These are phyloP conservation scores for Solanum sitiens DNA, from an alignment of 257 asterid genomes.

Conservation along the genomic window DNA sequence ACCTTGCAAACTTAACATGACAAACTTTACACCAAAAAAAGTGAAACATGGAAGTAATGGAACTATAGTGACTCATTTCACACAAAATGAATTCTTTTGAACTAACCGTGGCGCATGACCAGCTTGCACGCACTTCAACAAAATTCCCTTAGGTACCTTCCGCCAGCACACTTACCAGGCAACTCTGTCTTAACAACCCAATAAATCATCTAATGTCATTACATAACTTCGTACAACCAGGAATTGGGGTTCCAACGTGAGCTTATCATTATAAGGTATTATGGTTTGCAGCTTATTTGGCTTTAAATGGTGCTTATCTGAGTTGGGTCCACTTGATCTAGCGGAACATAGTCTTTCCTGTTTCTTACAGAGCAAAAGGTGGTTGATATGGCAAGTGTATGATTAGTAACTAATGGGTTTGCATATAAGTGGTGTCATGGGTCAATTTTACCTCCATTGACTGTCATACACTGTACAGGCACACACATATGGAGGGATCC, in stretches of 20 bases:
- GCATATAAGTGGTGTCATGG: neutral
- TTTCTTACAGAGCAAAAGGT: neutral
- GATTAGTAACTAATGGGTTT: neutral
- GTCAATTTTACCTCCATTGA: neutral
- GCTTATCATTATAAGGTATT: neutral
- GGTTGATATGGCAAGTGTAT: neutral
- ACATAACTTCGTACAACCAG: neutral
- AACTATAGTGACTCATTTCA: neutral
- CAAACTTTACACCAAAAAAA: neutral
- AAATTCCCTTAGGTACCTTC: neutral
- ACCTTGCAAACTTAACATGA: neutral
- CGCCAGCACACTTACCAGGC: neutral
- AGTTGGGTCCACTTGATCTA: neutral
- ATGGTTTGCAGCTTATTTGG: neutral
- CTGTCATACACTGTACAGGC: neutral
- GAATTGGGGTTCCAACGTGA: neutral
- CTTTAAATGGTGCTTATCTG: neutral
- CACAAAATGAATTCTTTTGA: neutral
- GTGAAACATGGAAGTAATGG: neutral
- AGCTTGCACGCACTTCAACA: neutral
- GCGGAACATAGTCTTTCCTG: neutral
- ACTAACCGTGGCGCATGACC: neutral
- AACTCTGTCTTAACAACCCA: neutral
- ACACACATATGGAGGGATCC: neutral
- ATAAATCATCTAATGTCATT: neutral